phyloP scores from a whole-genome alignment of 2,329 filamentous ascomycete species.

The Juglanconis juglandina region DNA sequence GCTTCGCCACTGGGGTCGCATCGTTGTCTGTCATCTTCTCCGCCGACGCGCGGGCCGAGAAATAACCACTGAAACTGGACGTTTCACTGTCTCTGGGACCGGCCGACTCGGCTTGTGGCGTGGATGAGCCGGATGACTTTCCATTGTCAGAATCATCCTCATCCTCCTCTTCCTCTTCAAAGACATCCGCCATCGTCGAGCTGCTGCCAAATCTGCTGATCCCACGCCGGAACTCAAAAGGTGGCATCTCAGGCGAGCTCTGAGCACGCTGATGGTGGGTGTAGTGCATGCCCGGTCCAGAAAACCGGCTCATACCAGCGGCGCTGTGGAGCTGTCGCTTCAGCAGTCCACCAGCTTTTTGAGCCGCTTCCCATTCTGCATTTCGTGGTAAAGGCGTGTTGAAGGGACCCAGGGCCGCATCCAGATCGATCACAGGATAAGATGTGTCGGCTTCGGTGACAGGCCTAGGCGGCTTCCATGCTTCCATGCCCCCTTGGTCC shows the following conservation, averaged over 20 bases:
- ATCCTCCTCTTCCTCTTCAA: constrained; percentile 77
- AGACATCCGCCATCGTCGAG: constrained; percentile 80
- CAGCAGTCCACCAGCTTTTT: constrained; percentile 52
- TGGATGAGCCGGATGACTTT: constrained; percentile 22
- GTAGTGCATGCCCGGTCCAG: constrained; percentile 68
- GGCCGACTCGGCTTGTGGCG: constrained; percentile 33
- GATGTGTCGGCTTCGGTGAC: constrained; percentile 59
- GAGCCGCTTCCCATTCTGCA: constrained; percentile 65
- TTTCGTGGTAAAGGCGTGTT: constrained; percentile 70
- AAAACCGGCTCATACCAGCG: constrained; percentile 65
- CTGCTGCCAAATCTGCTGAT: constrained; percentile 63
- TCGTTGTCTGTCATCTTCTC: constrained; percentile 10
- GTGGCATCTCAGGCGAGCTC: constrained; percentile 74
- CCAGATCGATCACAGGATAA: constrained; percentile 85
- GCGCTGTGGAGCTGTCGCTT: constrained; percentile 75
- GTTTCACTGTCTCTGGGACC: constrained; percentile 28
- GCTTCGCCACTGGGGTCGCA: constrained; percentile 30
- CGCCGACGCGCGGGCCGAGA: constrained; percentile 13
- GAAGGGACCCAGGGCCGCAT: constrained; percentile 88
- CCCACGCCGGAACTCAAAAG: constrained; percentile 63
- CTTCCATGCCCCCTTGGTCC: constrained; percentile 23
- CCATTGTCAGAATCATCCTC: constrained; percentile 47
- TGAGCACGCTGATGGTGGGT: constrained; percentile 68
- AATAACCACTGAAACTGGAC: constrained; percentile 6
- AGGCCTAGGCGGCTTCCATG: constrained; percentile 37